phyloP scores from a whole-genome alignment of 257 asterid species.

The Scutellaria barbata region DNA sequence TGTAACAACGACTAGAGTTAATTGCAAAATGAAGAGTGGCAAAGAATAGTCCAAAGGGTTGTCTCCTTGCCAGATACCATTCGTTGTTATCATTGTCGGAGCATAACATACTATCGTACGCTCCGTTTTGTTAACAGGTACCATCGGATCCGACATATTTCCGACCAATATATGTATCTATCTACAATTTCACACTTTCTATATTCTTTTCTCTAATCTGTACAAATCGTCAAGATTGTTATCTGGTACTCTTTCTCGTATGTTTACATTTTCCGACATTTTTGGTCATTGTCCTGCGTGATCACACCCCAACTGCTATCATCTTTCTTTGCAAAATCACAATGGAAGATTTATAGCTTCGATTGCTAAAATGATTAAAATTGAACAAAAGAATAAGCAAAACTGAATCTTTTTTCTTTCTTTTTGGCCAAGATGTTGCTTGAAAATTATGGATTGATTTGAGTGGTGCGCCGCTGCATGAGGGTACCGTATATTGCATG shows the following conservation, averaged over 20 bases:
- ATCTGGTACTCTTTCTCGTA: background rate
- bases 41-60: conserved; percentile 90
- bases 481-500: conserved; percentile 43
- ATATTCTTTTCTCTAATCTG: too few relatives aligned
- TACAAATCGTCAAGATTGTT: background rate
- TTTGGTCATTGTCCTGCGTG: background rate
- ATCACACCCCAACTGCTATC: background rate
- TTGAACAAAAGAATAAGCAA: background rate
- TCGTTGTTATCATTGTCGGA: conserved; percentile 91
- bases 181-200: background rate
- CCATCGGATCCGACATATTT: conserved; percentile 42
- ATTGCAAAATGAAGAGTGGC: conserved; percentile 87
- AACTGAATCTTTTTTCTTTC: background rate
- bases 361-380: background rate
- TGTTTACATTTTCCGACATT: background rate
- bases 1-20: conserved; percentile 66
- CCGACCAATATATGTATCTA: background rate
- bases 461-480: conserved; percentile 50
- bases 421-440: background rate
- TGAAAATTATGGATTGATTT: conserved; percentile 30
- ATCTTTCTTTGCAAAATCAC: background rate
- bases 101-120: conserved; percentile 84
- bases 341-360: background rate
- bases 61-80: conserved; percentile 95
- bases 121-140: conserved; percentile 37